These are phyloP conservation scores for Aspergillus quadricinctus DNA, from an alignment of 2,329 filamentous ascomycete species.

Conservation along the genomic window DNA sequence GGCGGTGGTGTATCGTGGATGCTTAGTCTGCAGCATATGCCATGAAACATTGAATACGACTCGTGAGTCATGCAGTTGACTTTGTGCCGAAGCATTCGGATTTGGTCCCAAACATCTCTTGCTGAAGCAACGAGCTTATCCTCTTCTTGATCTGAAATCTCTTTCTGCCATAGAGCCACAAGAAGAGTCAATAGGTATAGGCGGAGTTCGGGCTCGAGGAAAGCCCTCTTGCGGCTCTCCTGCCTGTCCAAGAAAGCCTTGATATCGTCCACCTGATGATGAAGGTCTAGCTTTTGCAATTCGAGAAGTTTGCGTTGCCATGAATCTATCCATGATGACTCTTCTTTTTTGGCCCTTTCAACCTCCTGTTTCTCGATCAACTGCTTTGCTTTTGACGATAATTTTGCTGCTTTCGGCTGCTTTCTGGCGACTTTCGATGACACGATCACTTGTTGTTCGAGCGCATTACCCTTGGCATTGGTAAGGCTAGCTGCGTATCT, in stretches of 20 bases:
- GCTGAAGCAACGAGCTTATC: background rate
- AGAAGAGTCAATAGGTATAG: constrained; percentile 1
- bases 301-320: background rate
- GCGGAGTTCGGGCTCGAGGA: background rate
- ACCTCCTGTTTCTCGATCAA: background rate
- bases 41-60: background rate
- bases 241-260: background rate
- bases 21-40: background rate
- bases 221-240: background rate
- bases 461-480: constrained; percentile 42
- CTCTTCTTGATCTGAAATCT: too few species aligned
- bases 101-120: background rate
- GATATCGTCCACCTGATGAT: background rate
- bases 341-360: background rate
- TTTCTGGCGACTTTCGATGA: background rate
- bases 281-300: background rate
- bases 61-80: background rate
- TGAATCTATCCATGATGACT: background rate
- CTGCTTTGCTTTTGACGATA: background rate
- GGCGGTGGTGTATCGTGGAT: background rate
- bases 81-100: background rate
- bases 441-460: background rate
- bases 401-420: background rate
- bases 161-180: background rate
- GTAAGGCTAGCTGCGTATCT: constrained; percentile 66